Evolutionary conservation across 2,329 filamentous ascomycete species (phyloP).

Genomic region (Aureobasidium lini): DNA sequence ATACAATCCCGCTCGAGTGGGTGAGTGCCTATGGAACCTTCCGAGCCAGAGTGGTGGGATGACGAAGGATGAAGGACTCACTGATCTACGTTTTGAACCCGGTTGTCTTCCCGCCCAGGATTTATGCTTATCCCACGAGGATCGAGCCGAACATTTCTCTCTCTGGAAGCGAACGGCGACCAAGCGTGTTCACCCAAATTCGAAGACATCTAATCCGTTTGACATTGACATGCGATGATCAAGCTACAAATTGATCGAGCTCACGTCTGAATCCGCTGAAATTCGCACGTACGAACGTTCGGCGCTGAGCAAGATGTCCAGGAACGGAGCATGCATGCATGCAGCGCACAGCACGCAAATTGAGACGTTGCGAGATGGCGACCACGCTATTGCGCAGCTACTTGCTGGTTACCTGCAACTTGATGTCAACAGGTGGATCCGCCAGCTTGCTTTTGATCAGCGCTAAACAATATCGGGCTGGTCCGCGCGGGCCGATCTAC

Average conservation of each 20-base stretch:
- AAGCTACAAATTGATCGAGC: neutral
- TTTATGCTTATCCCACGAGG: conserved; percentile 1
- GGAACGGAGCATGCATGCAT: neutral
- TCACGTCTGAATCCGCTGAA: neutral
- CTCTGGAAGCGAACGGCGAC: neutral
- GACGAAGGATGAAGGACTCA: neutral
- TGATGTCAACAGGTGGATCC: conserved; percentile 4
- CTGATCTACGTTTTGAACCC: conserved; percentile 2
- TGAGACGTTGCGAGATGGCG: neutral
- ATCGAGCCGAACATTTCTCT: neutral
- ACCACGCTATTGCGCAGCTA: conserved; percentile 6
- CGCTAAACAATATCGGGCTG: conserved; percentile 1
- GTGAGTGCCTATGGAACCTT: neutral
- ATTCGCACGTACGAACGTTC: neutral
- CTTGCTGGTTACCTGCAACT: neutral
- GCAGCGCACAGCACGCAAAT: neutral
- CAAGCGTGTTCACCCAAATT: conserved; percentile 1
- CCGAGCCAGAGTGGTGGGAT: neutral
- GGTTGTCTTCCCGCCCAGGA: neutral
- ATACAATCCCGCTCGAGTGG: neutral
- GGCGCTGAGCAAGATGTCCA: neutral
- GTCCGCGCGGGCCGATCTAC: conserved; percentile 7
- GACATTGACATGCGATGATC: neutral
- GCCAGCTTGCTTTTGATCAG: conserved; percentile 1
- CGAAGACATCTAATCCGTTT: neutral